These are phyloP conservation scores for Phytophthora parvispora DNA, from an alignment of 352 stramenopile species.

Conservation along the genomic window DNA sequence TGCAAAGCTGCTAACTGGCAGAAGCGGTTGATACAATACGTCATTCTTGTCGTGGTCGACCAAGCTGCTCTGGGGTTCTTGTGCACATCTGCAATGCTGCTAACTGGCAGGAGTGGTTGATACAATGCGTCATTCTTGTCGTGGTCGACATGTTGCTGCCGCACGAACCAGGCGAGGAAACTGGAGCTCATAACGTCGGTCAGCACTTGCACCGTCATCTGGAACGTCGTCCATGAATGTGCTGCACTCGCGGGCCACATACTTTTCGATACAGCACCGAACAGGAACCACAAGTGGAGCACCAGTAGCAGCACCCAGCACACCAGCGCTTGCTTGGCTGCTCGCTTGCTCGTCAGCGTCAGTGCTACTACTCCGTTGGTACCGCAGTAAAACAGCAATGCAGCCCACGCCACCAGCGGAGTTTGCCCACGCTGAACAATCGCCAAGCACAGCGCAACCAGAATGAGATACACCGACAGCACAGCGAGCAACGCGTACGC, in stretches of 20 bases:
- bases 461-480: conserved; percentile 20
- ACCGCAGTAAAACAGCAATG: conserved; percentile 13
- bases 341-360: neutral
- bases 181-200: conserved; percentile 5
- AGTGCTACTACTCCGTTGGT: conserved; percentile 11
- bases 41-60: too few relatives aligned
- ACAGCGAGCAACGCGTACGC: conserved; percentile 10
- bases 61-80: neutral
- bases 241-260: neutral
- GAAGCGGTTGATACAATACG: too few relatives aligned
- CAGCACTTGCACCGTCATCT: conserved; percentile 19
- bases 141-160: neutral
- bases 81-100: neutral
- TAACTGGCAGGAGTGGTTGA: conserved; percentile 10
- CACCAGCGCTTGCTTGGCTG: conserved; percentile 1
- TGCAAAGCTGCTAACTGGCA: too few relatives aligned
- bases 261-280: neutral
- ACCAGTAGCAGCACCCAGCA: conserved; percentile 15
- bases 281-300: conserved; percentile 13
- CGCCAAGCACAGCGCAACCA: conserved; percentile 19
- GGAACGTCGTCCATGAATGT: neutral
- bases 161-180: conserved; percentile 10
- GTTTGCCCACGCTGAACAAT: conserved; percentile 6
- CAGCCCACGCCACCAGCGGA: conserved; percentile 10
- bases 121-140: neutral